phyloP scores from a whole-genome alignment of 139 green algal genomes.

The Closterium sp. region DNA sequence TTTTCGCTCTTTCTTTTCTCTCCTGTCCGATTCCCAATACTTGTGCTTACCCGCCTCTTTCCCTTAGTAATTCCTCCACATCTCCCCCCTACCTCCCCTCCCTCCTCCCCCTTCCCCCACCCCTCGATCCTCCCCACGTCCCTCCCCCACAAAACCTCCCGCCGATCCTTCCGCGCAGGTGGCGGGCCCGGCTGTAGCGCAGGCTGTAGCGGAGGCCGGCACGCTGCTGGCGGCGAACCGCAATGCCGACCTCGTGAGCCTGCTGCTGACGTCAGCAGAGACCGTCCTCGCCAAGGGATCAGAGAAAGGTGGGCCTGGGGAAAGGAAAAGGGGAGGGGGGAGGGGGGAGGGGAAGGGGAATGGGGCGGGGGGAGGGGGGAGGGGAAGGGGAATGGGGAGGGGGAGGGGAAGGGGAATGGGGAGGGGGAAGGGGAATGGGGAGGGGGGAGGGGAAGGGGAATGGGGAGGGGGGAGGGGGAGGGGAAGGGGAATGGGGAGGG shows the following conservation, averaged over 20 bases:
- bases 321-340: no score
- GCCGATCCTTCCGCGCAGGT: not conserved
- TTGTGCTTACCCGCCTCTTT: no score
- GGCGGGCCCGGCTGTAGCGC: slow-evolving; percentile 10
- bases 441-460: no score
- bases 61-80: no score
- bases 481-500: no score
- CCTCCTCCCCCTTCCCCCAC: no score
- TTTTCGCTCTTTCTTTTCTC: not conserved
- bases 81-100: no score
- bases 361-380: no score
- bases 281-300: slow-evolving; percentile 12
- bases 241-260: slow-evolving; percentile 18
- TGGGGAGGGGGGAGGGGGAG: no score
- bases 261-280: slow-evolving; percentile 16
- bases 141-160: not conserved
- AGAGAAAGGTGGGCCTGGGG: not conserved
- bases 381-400: no score
- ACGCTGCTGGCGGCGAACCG: slow-evolving; percentile 12
- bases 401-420: not conserved
- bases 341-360: not conserved
- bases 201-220: slow-evolving; percentile 11
- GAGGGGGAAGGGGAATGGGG: not conserved
- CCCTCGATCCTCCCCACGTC: not conserved
- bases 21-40: no score